phyloP scores from a whole-genome alignment of 257 asterid genomes.

The Solanum corneliomulleri region DNA sequence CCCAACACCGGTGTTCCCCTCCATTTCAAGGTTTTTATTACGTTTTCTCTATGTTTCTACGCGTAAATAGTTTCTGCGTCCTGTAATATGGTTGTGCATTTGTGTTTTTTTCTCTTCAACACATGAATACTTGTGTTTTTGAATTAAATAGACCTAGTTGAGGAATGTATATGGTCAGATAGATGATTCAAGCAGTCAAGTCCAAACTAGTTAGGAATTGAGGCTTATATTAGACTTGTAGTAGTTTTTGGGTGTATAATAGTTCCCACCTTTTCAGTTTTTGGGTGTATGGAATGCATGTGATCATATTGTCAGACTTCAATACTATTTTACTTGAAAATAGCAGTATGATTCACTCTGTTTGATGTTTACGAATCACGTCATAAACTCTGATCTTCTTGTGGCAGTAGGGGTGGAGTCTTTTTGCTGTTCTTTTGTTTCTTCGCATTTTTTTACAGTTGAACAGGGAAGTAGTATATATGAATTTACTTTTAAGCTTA shows the following conservation, averaged over 20 bases:
- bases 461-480: background rate
- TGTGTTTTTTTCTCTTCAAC: background rate
- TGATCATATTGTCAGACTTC: background rate
- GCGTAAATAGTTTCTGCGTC: background rate
- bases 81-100: background rate
- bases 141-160: background rate
- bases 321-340: background rate
- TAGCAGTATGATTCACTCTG: background rate
- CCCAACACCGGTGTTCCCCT: constrained; percentile 24
- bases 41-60: background rate
- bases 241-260: background rate
- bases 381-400: background rate
- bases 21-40: constrained; percentile 20
- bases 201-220: background rate
- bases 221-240: background rate
- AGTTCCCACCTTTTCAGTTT: background rate
- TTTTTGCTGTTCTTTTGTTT: background rate
- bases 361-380: background rate
- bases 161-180: background rate
- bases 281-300: background rate
- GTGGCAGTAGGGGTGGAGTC: background rate
- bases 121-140: background rate
- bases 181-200: background rate
- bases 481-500: background rate
- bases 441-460: background rate